Evolutionary conservation across 2,329 filamentous ascomycete genomes (phyloP).

Genomic region (Penicillium sp.): DNA sequence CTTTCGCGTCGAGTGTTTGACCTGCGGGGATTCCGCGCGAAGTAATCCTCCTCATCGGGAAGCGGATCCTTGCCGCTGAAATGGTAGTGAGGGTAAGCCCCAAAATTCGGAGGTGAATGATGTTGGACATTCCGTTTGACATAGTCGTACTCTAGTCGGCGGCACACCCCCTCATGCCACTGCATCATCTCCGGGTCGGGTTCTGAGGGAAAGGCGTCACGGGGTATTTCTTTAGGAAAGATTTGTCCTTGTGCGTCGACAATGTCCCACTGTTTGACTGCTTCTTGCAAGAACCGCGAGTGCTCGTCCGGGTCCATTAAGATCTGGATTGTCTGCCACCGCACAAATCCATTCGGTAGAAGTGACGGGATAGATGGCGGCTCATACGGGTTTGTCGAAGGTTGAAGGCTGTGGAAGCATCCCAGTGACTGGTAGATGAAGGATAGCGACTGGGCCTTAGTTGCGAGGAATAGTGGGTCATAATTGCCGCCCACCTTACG

Average conservation of each 20-base stretch:
- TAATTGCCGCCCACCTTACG: constrained; percentile 71
- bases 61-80: constrained; percentile 34
- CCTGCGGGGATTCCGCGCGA: constrained; percentile 14
- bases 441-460: constrained; percentile 71
- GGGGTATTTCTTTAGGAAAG: constrained; percentile 63
- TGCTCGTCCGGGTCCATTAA: constrained; percentile 85
- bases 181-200: constrained; percentile 76
- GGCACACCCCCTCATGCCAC: constrained; percentile 80
- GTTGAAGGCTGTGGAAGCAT: constrained; percentile 83
- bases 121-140: constrained; percentile 39
- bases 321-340: constrained; percentile 91
- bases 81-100: constrained; percentile 27
- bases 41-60: constrained; percentile 24
- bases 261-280: constrained; percentile 73
- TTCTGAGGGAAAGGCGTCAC: constrained; percentile 67
- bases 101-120: constrained; percentile 33
- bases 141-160: constrained; percentile 64
- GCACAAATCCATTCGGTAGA: constrained; percentile 78
- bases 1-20: constrained; percentile 16
- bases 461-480: constrained; percentile 75
- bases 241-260: constrained; percentile 62
- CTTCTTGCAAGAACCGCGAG: constrained; percentile 76
- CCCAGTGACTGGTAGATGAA: constrained; percentile 91
- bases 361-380: constrained; percentile 78
- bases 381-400: constrained; percentile 65